Conservation (phyloP, 257 asterid species). For the Leonotis leonurus region DNA sequence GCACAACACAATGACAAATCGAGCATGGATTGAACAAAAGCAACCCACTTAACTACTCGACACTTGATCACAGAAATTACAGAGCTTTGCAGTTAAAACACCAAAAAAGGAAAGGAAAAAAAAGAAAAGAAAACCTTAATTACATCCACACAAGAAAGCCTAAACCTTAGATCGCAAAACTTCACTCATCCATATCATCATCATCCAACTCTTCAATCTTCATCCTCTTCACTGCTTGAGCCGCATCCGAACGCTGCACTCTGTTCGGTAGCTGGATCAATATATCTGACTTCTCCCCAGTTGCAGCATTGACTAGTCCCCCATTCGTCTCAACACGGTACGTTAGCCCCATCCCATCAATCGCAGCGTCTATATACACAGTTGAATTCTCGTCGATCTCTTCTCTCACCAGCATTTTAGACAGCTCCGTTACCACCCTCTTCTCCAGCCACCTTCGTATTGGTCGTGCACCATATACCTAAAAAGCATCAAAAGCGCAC, state of each 20-base stretch:
- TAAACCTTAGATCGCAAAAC: neutral
- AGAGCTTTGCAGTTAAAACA: neutral
- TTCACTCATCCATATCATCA: constrained; percentile 58
- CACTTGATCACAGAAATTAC: neutral
- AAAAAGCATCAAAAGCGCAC: neutral
- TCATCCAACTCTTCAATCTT: constrained; percentile 66
- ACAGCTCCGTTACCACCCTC: constrained; percentile 68
- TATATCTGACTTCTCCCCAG: constrained; percentile 69
- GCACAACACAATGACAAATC: neutral
- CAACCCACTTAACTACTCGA: neutral
- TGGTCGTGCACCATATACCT: constrained; percentile 88
- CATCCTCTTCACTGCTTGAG: constrained; percentile 76
- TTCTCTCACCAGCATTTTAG: constrained; percentile 75
- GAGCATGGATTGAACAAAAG: neutral
- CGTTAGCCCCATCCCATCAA: constrained; percentile 30
- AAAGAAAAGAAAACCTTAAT: neutral
- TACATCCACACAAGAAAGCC: neutral
- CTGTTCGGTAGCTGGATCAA: constrained; percentile 58
- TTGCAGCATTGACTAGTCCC: constrained; percentile 67
- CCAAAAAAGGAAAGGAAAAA: too few relatives aligned
- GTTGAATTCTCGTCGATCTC: constrained; percentile 89
- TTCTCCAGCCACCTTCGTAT: constrained; percentile 94
- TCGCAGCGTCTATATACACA: constrained; percentile 48
- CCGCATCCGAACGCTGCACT: constrained; percentile 35
- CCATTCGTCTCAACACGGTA: constrained; percentile 80